phyloP scores from a whole-genome alignment of 805 yeast species.

The Ogataea paradorogensis region DNA sequence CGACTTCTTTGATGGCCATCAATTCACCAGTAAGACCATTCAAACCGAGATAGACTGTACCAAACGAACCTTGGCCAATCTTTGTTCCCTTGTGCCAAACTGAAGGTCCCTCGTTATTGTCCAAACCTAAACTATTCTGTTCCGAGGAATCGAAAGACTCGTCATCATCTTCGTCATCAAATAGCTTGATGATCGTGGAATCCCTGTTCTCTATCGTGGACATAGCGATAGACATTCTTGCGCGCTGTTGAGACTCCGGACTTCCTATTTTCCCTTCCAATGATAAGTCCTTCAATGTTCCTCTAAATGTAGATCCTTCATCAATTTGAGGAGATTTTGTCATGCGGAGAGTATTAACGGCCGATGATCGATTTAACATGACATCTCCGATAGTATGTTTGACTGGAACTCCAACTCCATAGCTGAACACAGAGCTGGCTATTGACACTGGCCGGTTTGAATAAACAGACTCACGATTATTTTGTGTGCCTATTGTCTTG shows the following conservation, averaged over 20 bases:
- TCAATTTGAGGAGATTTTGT: conserved; percentile 12
- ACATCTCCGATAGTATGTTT: conserved; percentile 63
- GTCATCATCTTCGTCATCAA: conserved; percentile 41
- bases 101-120: conserved; percentile 56
- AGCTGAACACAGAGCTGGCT: conserved; percentile 28
- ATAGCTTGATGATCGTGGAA: conserved; percentile 46
- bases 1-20: conserved; percentile 96
- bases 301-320: conserved; percentile 3
- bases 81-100: conserved; percentile 92
- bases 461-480: conserved; percentile 23
- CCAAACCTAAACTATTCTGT: conserved; percentile 37
- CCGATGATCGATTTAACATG: conserved; percentile 50
- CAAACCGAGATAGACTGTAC: conserved; percentile 89
- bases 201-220: conserved; percentile 20
- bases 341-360: conserved; percentile 44
- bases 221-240: conserved; percentile 23
- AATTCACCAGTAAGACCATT: conserved; percentile 89
- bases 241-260: conserved; percentile 8
- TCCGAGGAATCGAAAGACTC: conserved; percentile 35
- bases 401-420: conserved; percentile 30
- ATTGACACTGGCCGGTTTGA: conserved; percentile 25
- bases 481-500: conserved; percentile 18
- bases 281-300: conserved; percentile 3
- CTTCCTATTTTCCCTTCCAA: conserved; percentile 5
- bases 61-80: conserved; percentile 94